A percentile compares a stretch with the other conserved stretches of the same genome.
These are phyloP conservation scores for Erodium moschatum DNA, from an alignment of 441 rosid genomes.

Conservation along the genomic window DNA sequence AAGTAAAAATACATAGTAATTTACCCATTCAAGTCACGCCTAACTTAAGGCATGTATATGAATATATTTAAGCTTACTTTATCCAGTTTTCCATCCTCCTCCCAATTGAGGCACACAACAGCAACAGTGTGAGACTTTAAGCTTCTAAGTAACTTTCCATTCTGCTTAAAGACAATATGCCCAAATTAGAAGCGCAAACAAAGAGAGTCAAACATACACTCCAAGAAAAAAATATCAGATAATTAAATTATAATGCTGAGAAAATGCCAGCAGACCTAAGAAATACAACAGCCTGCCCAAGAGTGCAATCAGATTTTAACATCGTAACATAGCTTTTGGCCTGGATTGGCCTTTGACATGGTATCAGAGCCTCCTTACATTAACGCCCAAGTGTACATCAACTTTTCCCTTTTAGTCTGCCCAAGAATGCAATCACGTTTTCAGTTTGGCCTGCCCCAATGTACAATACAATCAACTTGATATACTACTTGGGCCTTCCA, in stretches of 20 bases:
- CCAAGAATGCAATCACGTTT: no score
- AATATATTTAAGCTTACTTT: slow-evolving; percentile 28
- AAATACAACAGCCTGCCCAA: no score
- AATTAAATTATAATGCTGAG: not conserved
- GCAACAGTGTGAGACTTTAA: slow-evolving; percentile 67
- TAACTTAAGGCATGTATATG: not conserved
- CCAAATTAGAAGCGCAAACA: slow-evolving; percentile 5
- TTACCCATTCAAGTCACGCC: not conserved
- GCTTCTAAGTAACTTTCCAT: slow-evolving; percentile 68
- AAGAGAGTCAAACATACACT: not conserved
- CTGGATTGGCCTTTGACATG: no score
- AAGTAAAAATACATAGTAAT: not conserved
- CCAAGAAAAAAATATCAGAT: not conserved
- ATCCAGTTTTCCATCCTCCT: slow-evolving; percentile 53
- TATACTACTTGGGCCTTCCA: no score
- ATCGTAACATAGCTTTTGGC: no score
- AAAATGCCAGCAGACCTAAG: not conserved
- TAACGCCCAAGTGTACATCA: no score
- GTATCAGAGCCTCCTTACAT: no score
- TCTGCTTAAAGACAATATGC: slow-evolving; percentile 32
- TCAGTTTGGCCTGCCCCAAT: no score
- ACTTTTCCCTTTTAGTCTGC: no score
- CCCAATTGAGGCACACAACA: slow-evolving; percentile 87
- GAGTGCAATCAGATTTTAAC: no score
- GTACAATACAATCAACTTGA: no score